Conservation (phyloP, 805 yeast species). For the Brettanomyces nanus region DNA sequence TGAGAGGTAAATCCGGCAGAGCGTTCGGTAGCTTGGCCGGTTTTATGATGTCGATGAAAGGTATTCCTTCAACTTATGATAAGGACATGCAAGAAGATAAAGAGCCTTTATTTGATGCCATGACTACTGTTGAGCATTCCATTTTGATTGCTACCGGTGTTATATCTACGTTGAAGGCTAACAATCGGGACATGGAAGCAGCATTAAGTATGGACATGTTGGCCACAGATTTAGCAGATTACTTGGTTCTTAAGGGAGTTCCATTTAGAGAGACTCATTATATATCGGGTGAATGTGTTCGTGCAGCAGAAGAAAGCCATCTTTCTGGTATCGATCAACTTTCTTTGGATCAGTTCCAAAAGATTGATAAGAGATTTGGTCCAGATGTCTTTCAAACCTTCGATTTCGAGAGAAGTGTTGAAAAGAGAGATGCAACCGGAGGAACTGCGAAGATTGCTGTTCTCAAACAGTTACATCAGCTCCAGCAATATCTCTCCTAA, state of each 20-base stretch:
- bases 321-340: constrained; percentile 83
- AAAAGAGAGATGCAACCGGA: constrained; percentile 93
- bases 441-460: constrained; percentile 94
- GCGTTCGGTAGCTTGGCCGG: constrained; percentile 94
- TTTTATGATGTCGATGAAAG: constrained; percentile 90
- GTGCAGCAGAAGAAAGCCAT: constrained; percentile 71
- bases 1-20: constrained; percentile 96
- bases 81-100: constrained; percentile 99
- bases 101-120: constrained; percentile 92
- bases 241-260: constrained; percentile 93
- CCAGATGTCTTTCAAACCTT: constrained; percentile 80
- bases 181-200: constrained; percentile 67
- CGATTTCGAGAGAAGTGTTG: constrained; percentile 89
- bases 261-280: constrained; percentile 99
- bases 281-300: constrained; percentile 96
- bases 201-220: constrained; percentile 98
- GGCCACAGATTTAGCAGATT: constrained; percentile 97
- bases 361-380: constrained; percentile 73
- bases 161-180: constrained; percentile 72
- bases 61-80: constrained; percentile 96
- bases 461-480: constrained; percentile 52
- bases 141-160: constrained; percentile 94
- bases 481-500: constrained; percentile 12
- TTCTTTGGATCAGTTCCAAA: constrained; percentile 65
- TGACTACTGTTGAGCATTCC: constrained; percentile 89